phyloP scores from a whole-genome alignment of 345 rosid genomes.

The Pseudoturritis turrita region DNA sequence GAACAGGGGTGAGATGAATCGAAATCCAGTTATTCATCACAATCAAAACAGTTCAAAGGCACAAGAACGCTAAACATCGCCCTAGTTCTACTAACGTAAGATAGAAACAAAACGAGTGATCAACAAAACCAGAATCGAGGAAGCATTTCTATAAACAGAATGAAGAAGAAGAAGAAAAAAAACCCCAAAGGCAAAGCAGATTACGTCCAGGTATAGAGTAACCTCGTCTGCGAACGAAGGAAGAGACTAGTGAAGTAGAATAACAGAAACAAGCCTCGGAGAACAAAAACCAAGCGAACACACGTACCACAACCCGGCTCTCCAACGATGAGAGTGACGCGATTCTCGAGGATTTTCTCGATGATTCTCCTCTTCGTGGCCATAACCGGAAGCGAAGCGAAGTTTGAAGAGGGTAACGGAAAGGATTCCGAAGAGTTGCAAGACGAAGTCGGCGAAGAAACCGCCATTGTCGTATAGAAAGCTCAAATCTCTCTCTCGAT shows the following conservation, averaged over 20 bases:
- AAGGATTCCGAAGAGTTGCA: conserved; percentile 40
- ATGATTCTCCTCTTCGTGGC: conserved; percentile 59
- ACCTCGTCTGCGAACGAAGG: neutral
- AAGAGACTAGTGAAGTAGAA: neutral
- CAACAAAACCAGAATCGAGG: neutral
- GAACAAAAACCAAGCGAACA: neutral
- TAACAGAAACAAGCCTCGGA: neutral
- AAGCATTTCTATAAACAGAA: neutral
- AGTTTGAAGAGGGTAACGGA: conserved; percentile 38
- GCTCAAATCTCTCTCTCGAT: neutral
- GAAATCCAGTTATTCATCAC: neutral
- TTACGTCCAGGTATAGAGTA: neutral
- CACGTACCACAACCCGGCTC: conserved; percentile 89
- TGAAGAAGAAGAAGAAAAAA: neutral
- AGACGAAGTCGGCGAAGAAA: conserved; percentile 51
- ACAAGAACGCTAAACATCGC: neutral
- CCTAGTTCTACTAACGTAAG: neutral
- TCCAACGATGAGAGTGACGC: conserved; percentile 94
- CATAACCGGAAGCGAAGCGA: conserved; percentile 69
- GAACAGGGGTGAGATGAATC: neutral
- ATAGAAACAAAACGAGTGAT: neutral
- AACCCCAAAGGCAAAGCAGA: neutral
- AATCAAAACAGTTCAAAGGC: neutral
- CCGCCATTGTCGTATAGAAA: conserved; percentile 33
- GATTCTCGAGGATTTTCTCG: conserved; percentile 78